Evolutionary conservation across 805 yeast genomes (phyloP).

Genomic region (Yamadazyma tumulicola): DNA sequence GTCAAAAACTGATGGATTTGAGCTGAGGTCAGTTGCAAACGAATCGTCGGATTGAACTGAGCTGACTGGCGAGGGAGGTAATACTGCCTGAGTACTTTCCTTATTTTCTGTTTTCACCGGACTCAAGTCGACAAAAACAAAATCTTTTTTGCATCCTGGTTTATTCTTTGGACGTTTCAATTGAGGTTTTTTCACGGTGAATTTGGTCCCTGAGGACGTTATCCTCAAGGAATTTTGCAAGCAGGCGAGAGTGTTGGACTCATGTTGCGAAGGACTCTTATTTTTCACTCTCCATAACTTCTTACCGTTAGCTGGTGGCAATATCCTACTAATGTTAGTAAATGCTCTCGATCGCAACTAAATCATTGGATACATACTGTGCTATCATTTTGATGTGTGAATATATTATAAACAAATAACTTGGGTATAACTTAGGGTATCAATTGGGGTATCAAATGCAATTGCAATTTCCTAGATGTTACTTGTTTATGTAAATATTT

Average conservation of each 20-base stretch:
- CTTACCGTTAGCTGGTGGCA: conserved; percentile 44
- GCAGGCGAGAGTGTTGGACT: conserved; percentile 30
- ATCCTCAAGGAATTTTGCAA: conserved; percentile 41
- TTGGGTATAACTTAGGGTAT: too few species aligned
- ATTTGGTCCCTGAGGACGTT: conserved; percentile 36
- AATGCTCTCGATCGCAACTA: too few species aligned
- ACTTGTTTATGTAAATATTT: too few species aligned
- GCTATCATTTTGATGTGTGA: too few species aligned
- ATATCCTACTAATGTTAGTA: conserved; percentile 11
- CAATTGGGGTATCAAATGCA: too few species aligned
- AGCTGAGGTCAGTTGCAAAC: conserved; percentile 8
- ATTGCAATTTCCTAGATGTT: too few species aligned
- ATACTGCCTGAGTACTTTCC: conserved; percentile 4
- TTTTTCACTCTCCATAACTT: conserved; percentile 39
- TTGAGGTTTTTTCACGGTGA: conserved; percentile 35
- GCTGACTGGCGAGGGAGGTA: conserved; percentile 12
- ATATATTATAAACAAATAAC: too few species aligned
- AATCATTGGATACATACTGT: too few species aligned
- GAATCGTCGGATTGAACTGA: conserved; percentile 9
- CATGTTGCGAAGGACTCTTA: conserved; percentile 12
- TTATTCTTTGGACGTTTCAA: conserved; percentile 41
- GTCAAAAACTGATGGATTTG: conserved; percentile 5
- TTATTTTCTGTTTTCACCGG: conserved; percentile 32
- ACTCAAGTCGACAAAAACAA: conserved; percentile 44
- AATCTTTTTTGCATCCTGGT: conserved; percentile 45